Evolutionary conservation across 2,329 filamentous ascomycete genomes (phyloP), one percentile per base, ranked within the genome.

Genomic region (Fusarium poae): DNA sequence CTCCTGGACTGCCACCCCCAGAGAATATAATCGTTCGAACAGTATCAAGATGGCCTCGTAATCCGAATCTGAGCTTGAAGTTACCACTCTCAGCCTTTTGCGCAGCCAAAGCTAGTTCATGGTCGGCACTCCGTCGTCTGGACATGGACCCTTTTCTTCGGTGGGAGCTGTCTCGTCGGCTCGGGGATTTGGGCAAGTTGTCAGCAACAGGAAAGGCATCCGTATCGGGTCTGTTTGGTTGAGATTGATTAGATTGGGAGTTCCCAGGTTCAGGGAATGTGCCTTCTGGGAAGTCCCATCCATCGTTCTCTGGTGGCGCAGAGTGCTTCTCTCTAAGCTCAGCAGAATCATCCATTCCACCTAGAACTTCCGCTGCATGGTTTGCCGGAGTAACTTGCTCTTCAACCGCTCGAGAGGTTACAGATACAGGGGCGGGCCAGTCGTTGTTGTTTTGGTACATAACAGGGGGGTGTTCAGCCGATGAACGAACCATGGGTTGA

Each of bases 21-120:
- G 94, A 98, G 80, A 99, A 99, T 68, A 97, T 97, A 61, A 98
- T 93, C 1, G 93, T 93, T 40, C 96, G 91, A 7, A 99, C 93
- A 4, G 97, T 94, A 77, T 98, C 94, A 3, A 99, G 86, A 78
- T 99, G 96, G 3, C 96, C 96, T 52, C 95, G 88, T 6, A 99
- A 85, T 6, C 94, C 95, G 76, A 97, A 98, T 51, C 94, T 89
- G 61, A 98, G 91, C 79, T 97, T 97, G 82, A 99, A 98, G 71
- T 87, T 93, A 18, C 89, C 87, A 27, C 84, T 87, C 64, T 97
- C 94, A 30, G 72, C 79, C 75, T 90, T 92, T 57, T 88, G 76
- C 35, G 81, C 70, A 52, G 83, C 84, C 30, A 88, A 74, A 1
- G 85, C 84, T 37, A 89, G 76, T 39, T 90, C 88, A 44, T 89